Evolutionary conservation across 331 rosid species (phyloP).

Genomic region (Rhamnella rubrinervis): DNA sequence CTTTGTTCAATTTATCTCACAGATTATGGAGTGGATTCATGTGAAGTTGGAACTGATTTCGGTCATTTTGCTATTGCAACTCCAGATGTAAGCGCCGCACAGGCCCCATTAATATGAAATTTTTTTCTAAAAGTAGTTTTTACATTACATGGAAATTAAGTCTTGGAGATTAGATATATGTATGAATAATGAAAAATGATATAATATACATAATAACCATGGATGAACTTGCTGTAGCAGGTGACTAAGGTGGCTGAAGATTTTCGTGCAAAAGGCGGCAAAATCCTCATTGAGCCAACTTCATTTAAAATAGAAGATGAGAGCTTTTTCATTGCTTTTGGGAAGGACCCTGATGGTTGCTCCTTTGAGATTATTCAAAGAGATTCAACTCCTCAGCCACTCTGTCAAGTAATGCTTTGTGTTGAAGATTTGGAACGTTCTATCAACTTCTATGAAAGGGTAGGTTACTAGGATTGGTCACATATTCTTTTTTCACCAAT

Average conservation of each 20-base stretch:
- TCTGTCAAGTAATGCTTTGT: conserved; percentile 12
- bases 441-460: conserved; percentile 20
- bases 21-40: neutral
- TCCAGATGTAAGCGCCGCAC: conserved; percentile 59
- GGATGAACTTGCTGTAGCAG: conserved; percentile 27
- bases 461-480: neutral
- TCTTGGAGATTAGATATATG: neutral
- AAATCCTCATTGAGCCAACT: conserved; percentile 67
- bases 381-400: conserved; percentile 49
- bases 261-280: conserved; percentile 66
- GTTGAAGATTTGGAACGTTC: conserved; percentile 16
- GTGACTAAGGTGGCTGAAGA: conserved; percentile 65
- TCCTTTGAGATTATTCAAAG: conserved; percentile 69
- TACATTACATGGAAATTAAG: no score
- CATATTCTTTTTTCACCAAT: neutral
- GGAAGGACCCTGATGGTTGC: conserved; percentile 87
- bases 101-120: conserved; percentile 2
- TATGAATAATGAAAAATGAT: no score
- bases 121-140: neutral
- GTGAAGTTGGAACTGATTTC: neutral
- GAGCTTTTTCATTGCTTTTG: conserved; percentile 55
- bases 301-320: conserved; percentile 66
- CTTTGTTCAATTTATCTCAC: neutral
- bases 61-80: conserved; percentile 42
- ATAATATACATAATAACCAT: no score